phyloP scores from a whole-genome alignment of 2,329 filamentous ascomycete species.

The Verticillium isaacii region DNA sequence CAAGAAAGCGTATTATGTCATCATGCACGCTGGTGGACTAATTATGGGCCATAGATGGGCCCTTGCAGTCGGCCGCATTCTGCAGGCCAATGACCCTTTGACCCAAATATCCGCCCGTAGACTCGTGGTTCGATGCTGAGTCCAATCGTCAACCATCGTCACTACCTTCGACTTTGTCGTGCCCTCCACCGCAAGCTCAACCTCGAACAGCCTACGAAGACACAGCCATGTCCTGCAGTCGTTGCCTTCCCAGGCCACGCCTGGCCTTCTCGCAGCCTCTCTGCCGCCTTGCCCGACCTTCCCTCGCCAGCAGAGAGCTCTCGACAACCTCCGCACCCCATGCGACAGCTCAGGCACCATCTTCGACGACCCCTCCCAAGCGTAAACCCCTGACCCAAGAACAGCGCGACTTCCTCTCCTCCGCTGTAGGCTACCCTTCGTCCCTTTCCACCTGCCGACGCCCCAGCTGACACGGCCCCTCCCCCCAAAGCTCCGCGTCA shows the following conservation, averaged over 20 bases:
- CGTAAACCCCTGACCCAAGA: slow-evolving; percentile 60
- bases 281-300: slow-evolving; percentile 1
- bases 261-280: not conserved
- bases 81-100: not conserved
- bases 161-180: not conserved
- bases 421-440: slow-evolving; percentile 46
- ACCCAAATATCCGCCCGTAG: no score
- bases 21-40: slow-evolving; percentile 2
- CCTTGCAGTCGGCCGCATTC: not conserved
- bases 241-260: not conserved
- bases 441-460: not conserved
- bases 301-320: not conserved
- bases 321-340: not conserved
- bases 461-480: slow-evolving; percentile 6
- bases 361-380: slow-evolving; percentile 27
- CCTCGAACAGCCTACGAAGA: not conserved
- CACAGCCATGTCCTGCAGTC: not conserved
- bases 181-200: not conserved
- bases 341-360: slow-evolving; percentile 4
- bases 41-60: not conserved
- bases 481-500: slow-evolving; percentile 69
- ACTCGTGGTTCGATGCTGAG: not conserved
- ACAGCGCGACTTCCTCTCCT: slow-evolving; percentile 71
- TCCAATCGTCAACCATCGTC: not conserved
- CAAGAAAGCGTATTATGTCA: slow-evolving; percentile 8